A percentile compares a stretch with the other conserved stretches of the same genome.
phyloP scores from a whole-genome alignment of 208 protist genomes.

The Sergeia podlipaevii region DNA sequence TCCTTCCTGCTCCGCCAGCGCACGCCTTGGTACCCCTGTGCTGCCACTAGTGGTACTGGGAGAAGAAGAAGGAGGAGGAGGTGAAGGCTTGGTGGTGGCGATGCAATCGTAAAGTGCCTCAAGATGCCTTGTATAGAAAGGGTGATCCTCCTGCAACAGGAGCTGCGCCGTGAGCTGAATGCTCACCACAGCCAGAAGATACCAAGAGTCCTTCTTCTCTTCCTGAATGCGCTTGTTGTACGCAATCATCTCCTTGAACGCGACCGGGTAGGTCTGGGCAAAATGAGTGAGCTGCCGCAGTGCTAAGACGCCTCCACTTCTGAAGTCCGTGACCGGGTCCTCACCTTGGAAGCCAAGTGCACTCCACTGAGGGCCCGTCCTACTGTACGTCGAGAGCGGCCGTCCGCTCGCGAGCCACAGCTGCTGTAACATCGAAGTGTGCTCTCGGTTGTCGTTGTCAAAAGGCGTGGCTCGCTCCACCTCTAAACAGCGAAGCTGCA shows the following conservation, averaged over 20 bases:
- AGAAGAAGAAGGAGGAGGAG: too few relatives aligned
- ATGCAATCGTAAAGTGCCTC: slow-evolving; percentile 75
- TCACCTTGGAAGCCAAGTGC: slow-evolving; percentile 86
- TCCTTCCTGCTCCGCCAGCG: slow-evolving; percentile 1
- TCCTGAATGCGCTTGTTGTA: slow-evolving; percentile 53
- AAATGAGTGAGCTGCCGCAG: slow-evolving; percentile 83
- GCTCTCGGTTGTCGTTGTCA: slow-evolving; percentile 42
- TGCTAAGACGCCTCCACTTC: slow-evolving; percentile 76
- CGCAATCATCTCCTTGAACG: slow-evolving; percentile 66
- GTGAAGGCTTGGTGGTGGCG: too few relatives aligned
- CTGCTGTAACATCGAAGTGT: slow-evolving; percentile 62
- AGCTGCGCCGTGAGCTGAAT: slow-evolving; percentile 82
- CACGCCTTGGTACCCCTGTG: background rate
- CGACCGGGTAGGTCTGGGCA: slow-evolving; percentile 47
- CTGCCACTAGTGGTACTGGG: background rate
- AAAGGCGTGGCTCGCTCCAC: slow-evolving; percentile 59
- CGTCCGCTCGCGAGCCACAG: slow-evolving; percentile 57
- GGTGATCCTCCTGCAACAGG: slow-evolving; percentile 48
- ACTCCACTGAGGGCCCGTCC: slow-evolving; percentile 49
- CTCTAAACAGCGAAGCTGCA: slow-evolving; percentile 41
- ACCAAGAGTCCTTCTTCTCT: slow-evolving; percentile 53
- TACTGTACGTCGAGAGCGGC: slow-evolving; percentile 27
- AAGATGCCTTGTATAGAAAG: slow-evolving; percentile 48
- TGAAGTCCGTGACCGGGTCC: slow-evolving; percentile 86
- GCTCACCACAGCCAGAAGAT: slow-evolving; percentile 79